phyloP scores from a whole-genome alignment of 306 rosid species.

The Pterocarpus macrocarpus region DNA sequence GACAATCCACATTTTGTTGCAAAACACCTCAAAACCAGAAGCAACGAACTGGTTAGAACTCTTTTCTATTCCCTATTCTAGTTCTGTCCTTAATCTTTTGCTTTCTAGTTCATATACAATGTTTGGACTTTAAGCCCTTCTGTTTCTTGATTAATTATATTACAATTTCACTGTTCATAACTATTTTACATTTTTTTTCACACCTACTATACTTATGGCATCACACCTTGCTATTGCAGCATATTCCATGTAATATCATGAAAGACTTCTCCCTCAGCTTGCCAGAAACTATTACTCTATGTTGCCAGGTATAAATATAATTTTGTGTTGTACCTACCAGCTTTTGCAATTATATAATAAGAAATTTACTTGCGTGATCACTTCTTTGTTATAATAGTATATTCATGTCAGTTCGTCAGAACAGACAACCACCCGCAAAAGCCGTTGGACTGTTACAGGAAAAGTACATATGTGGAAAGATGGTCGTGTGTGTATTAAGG shows the following conservation, averaged over 20 bases:
- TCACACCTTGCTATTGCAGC: slow-evolving; percentile 36
- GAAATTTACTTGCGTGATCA: not conserved
- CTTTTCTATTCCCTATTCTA: not conserved
- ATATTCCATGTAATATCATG: slow-evolving; percentile 15
- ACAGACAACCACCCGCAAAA: not conserved
- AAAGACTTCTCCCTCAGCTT: slow-evolving; percentile 5
- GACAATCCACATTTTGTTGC: slow-evolving; percentile 37
- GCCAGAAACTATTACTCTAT: slow-evolving; percentile 14
- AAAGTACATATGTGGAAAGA: slow-evolving; percentile 19
- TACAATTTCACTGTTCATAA: too few species aligned
- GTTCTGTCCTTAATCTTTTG: not conserved
- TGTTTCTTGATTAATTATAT: too few species aligned
- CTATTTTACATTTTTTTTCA: not conserved
- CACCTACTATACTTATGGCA: not conserved
- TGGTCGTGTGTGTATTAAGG: slow-evolving; percentile 13
- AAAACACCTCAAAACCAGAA: not conserved
- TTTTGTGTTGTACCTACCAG: not conserved
- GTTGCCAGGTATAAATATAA: slow-evolving; percentile 43
- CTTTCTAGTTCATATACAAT: not conserved
- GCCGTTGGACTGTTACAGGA: not conserved
- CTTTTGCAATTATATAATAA: not conserved
- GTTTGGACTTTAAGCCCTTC: too few species aligned
- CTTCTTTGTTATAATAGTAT: slow-evolving; percentile 31
- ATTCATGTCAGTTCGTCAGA: not conserved
- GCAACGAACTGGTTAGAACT: slow-evolving; percentile 48